phyloP scores from a whole-genome alignment of 768 basidiomycete species.

The Tulasnella sp. region DNA sequence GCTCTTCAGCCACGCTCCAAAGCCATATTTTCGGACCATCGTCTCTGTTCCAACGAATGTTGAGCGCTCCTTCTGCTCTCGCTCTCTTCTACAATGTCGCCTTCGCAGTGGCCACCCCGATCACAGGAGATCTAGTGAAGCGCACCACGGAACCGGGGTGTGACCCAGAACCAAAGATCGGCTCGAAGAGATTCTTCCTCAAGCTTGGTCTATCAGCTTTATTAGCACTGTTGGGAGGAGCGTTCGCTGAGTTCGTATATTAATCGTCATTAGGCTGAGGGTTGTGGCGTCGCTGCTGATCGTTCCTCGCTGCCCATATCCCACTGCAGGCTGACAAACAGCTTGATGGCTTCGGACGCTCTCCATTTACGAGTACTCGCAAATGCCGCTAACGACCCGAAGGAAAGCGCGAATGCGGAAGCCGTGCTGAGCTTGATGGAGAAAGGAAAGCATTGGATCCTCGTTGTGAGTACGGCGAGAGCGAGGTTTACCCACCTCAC shows the following conservation, averaged over 20 bases:
- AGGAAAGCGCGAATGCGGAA: conserved; percentile 64
- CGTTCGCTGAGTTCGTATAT: conserved; percentile 78
- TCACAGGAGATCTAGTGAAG: not conserved
- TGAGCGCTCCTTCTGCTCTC: not conserved
- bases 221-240: conserved; percentile 80
- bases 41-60: not conserved
- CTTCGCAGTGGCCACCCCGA: not conserved
- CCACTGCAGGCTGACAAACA: conserved; percentile 67
- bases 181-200: conserved; percentile 66
- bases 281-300: not conserved
- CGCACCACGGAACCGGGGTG: not conserved
- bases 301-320: not conserved
- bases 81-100: not conserved
- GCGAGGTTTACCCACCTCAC: not conserved
- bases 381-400: conserved; percentile 66
- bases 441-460: conserved; percentile 84
- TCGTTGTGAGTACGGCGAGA: conserved; percentile 57
- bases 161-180: conserved; percentile 32
- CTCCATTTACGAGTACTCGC: conserved; percentile 83
- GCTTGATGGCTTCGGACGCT: conserved; percentile 90
- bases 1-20: not conserved
- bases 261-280: not conserved
- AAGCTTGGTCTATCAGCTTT: conserved; percentile 62
- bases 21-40: not conserved
- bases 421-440: conserved; percentile 54